Conservation (phyloP, 306 rosid genomes). For the Sphenostylis stenocarpa region DNA sequence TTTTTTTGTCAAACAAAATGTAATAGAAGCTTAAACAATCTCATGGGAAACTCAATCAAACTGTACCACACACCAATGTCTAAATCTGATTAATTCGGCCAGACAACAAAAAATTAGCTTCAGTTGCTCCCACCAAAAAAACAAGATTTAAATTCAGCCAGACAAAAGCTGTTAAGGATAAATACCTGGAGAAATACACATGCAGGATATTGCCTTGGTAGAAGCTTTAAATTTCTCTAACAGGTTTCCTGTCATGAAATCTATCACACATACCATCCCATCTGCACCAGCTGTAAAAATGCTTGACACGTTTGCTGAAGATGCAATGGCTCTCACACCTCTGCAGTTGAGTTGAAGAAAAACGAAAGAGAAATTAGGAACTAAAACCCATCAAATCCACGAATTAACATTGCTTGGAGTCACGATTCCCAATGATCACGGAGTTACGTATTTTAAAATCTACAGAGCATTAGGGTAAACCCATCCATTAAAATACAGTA, state of each 20-base stretch:
- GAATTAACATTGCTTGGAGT: neutral
- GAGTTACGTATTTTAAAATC: neutral
- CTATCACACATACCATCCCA: constrained; percentile 78
- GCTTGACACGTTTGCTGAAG: constrained; percentile 51
- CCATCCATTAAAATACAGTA: constrained; percentile 6
- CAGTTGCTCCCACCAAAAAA: constrained; percentile 1
- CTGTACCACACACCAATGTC: neutral
- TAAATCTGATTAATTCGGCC: neutral
- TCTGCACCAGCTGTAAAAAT: constrained; percentile 80
- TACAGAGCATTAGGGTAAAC: neutral
- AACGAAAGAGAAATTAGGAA: constrained; percentile 29
- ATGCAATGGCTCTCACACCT: constrained; percentile 79
- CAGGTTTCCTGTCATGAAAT: constrained; percentile 71
- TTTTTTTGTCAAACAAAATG: neutral
- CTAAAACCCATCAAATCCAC: constrained; percentile 11
- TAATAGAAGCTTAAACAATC: neutral
- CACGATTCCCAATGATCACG: neutral
- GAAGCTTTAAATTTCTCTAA: constrained; percentile 81
- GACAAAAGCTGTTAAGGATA: constrained; percentile 13
- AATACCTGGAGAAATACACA: constrained; percentile 79
- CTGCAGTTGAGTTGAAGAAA: constrained; percentile 47
- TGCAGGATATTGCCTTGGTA: constrained; percentile 73
- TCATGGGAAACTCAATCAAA: constrained; percentile 3
- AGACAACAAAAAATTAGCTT: constrained; percentile 22
- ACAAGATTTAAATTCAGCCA: constrained; percentile 12